These are phyloP conservation scores for Ophiocordyceps sinensis DNA, from an alignment of 2,329 filamentous ascomycete genomes.

Conservation along the genomic window DNA sequence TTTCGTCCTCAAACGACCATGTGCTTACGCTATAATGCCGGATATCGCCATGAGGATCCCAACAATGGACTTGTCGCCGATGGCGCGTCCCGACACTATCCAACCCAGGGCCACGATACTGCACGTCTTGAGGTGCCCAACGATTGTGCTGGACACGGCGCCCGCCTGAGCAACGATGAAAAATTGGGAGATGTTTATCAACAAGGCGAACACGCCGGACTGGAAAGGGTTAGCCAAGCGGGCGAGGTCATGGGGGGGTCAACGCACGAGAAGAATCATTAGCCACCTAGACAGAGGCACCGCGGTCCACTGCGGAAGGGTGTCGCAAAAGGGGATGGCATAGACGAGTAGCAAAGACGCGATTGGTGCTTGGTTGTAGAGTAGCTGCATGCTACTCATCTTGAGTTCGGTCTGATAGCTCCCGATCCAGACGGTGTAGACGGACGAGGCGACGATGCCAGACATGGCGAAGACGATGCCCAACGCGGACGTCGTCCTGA, in stretches of 20 bases:
- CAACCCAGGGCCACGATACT: constrained; percentile 51
- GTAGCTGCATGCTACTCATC: constrained; percentile 54
- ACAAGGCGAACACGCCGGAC: constrained; percentile 47
- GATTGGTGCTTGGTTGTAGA: constrained; percentile 53
- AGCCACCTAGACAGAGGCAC: constrained; percentile 37
- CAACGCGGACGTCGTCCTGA: constrained; percentile 40
- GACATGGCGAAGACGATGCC: constrained; percentile 50
- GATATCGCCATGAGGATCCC: constrained; percentile 41
- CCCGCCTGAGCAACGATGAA: constrained; percentile 49
- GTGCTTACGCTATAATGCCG: constrained; percentile 40
- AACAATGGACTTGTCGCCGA: constrained; percentile 38
- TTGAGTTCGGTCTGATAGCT: constrained; percentile 50
- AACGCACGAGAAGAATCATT: constrained; percentile 42
- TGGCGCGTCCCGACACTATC: constrained; percentile 38
- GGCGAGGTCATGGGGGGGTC: not conserved
- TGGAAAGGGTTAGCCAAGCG: constrained; percentile 11
- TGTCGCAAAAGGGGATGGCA: constrained; percentile 50
- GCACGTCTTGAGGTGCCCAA: constrained; percentile 52
- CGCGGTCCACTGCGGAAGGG: constrained; percentile 40
- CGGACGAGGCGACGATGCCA: constrained; percentile 49
- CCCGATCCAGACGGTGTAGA: constrained; percentile 59
- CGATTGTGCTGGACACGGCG: constrained; percentile 49
- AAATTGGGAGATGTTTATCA: constrained; percentile 52
- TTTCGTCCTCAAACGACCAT: not conserved
- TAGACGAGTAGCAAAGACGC: constrained; percentile 49